These are phyloP conservation scores for Saccharum officinarum DNA, from an alignment of 176 grass and related monocot species.

Conservation along the genomic window DNA sequence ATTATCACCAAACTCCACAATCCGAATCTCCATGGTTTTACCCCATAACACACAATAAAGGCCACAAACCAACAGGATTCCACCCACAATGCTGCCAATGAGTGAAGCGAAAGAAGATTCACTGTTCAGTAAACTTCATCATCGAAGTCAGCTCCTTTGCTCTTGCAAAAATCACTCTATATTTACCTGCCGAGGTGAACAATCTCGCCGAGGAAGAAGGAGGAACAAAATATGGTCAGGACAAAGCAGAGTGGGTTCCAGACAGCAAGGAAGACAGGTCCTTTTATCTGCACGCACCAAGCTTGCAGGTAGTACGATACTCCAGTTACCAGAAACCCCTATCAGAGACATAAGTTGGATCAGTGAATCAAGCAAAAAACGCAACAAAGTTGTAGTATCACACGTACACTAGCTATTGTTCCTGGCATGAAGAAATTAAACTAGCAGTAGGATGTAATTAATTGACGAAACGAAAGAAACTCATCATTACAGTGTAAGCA, in stretches of 20 bases:
- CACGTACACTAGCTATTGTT: background rate
- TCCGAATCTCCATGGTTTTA: background rate
- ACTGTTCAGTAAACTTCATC: background rate
- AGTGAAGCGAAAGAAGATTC: background rate
- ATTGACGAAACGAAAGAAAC: too few relatives aligned
- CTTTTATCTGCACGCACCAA: conserved; percentile 46
- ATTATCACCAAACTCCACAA: background rate
- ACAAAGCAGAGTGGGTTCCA: conserved; percentile 39
- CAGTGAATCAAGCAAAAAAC: background rate
- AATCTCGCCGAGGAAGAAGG: conserved; percentile 29
- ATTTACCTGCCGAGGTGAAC: conserved; percentile 40
- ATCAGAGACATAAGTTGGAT: background rate
- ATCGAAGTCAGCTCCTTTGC: background rate
- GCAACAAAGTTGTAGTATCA: too few relatives aligned
- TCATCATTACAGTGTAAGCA: background rate
- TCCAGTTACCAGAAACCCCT: conserved; percentile 38
- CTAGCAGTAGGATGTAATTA: too few relatives aligned
- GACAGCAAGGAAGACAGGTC: conserved; percentile 46
- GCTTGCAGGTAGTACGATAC: conserved; percentile 45
- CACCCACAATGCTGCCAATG: background rate
- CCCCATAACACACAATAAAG: background rate
- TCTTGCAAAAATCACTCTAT: background rate
- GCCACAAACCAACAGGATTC: background rate
- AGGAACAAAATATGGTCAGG: conserved; percentile 35
- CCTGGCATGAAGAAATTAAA: background rate